These are phyloP conservation scores for Cyclotella sp. DNA, from an alignment of 108 stramenopile species.

Conservation along the genomic window DNA sequence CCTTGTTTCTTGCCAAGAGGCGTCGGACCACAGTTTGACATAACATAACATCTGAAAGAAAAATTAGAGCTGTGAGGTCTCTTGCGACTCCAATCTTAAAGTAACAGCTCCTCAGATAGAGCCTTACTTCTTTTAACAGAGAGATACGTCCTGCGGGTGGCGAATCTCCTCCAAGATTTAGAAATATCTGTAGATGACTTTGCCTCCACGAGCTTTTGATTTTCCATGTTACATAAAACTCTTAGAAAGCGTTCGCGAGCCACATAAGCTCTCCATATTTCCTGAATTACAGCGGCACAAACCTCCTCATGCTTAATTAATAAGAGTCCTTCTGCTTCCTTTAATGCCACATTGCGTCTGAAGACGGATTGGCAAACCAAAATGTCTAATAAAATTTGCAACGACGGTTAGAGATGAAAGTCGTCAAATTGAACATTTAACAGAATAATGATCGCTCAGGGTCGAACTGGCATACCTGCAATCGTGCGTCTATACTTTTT, in stretches of 20 bases:
- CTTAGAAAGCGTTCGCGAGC: not conserved
- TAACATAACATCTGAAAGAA: not conserved
- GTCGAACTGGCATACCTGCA: not conserved
- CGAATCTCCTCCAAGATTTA: not conserved
- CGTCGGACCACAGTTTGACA: conserved; percentile 5
- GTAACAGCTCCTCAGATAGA: not conserved
- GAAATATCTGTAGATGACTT: not conserved
- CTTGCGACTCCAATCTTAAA: not conserved
- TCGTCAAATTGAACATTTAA: not conserved
- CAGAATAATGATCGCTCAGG: too few relatives aligned
- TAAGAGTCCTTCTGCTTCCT: not conserved
- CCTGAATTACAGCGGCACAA: not conserved
- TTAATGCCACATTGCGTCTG: not conserved
- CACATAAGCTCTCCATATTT: conserved; percentile 1
- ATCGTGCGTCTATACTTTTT: not conserved
- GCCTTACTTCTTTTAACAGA: not conserved
- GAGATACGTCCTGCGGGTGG: not conserved
- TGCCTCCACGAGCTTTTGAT: not conserved
- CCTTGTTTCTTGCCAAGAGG: not conserved
- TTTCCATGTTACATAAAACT: conserved; percentile 2
- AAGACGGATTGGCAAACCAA: conserved; percentile 4
- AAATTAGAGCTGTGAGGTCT: not conserved
- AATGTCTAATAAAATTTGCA: not conserved
- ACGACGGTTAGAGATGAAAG: not conserved
- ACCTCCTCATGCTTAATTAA: not conserved